Evolutionary conservation across 805 yeast genomes (phyloP), one percentile per base, ranked within the genome.

Genomic region (Sugiyamaella boreocaroliniensis): DNA sequence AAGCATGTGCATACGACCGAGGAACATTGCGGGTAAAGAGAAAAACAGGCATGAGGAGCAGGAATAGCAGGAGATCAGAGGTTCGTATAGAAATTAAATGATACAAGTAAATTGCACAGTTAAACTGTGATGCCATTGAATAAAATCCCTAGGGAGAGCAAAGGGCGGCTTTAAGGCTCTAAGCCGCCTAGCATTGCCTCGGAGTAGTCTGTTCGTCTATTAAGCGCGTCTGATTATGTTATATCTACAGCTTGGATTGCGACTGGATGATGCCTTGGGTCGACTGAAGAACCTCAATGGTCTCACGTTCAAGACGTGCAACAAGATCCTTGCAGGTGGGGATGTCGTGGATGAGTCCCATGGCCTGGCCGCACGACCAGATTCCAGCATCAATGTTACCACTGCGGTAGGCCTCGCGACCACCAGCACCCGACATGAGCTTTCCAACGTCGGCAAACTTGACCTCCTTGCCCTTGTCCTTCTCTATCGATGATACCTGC

Each of bases 331-430:
- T 45, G 55, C 70, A 66, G 15, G 66, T 60, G 22, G 69, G 70
- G 40, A 66, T 56, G 48, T 66, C 70, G 29, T 62, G 32, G 49
- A 66, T 65, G 10, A 64, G 52, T 12, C 67, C 69, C 19, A 52
- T 56, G 11, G 58, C 51, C 55, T 64, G 64, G 20, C 70, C 70
- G 20, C 58, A 46, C 6, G 68, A 59, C 70, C 70, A 66, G 52
- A 66, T 61, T 5, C 70, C 70, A 4, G 52, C 53, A 20, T 66
- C 58, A 12, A 56, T 51, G 46, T 66, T 66, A 22, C 70, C 70
- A 40, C 58, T 61, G 41, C 48, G 53, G 49, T 65, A 66, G 15
- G 63, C 69, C 45, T 53, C 49, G 18, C 56, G 54, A 22, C 70
- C 70, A 10, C 64, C 54, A 2, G 52, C 55, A 12, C 70, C 70